A percentile compares a stretch with the other conserved stretches of the same genome.
These are phyloP conservation scores for Miamiensis avidus DNA, from an alignment of 169 alveolate species.

Conservation along the genomic window DNA sequence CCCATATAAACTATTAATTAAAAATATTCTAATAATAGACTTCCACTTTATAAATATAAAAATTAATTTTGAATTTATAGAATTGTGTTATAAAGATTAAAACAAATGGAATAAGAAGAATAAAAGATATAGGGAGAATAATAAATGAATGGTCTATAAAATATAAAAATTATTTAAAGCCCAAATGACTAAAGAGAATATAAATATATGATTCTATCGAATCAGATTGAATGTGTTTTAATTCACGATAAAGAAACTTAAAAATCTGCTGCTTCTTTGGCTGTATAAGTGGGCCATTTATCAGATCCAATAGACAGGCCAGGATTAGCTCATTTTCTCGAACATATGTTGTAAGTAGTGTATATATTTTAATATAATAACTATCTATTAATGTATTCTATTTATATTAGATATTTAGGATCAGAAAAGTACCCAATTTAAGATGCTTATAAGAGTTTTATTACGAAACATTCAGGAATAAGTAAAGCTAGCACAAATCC, in stretches of 20 bases:
- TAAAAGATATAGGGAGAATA: no score
- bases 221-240: not conserved
- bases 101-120: no score
- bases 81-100: no score
- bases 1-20: no score
- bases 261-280: not conserved
- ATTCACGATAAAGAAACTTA: not conserved
- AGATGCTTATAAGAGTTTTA: constrained; percentile 62
- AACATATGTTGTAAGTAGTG: constrained; percentile 14
- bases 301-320: not conserved
- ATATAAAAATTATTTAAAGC: no score
- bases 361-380: no score
- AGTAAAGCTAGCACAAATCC: constrained; percentile 86
- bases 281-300: not conserved
- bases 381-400: no score
- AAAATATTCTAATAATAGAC: no score
- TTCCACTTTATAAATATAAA: no score
- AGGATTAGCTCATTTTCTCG: constrained; percentile 25
- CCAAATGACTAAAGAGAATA: not conserved
- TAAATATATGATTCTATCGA: no score
- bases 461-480: constrained; percentile 82
- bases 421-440: constrained; percentile 74
- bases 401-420: constrained; percentile 12
- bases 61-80: no score
- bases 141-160: no score